Evolutionary conservation across 2,329 filamentous ascomycete species (phyloP).

Genomic region (Curvularia eragrostidis): DNA sequence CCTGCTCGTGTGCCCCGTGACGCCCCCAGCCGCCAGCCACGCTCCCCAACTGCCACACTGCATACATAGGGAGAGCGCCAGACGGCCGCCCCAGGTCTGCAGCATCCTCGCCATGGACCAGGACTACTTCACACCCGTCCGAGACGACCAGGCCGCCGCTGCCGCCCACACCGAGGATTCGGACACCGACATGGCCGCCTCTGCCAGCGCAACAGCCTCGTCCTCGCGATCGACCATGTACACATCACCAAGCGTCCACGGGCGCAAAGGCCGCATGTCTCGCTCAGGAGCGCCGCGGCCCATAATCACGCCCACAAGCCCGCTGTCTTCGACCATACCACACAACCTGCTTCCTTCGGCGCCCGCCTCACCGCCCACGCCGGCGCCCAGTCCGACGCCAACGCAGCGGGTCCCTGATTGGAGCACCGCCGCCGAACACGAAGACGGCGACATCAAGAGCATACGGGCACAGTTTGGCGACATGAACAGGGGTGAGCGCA

Average conservation of each 20-base stretch:
- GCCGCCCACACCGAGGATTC: conserved; percentile 38
- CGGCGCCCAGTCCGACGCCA: conserved; percentile 69
- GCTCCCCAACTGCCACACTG: conserved; percentile 13
- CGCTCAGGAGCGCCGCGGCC: conserved; percentile 53
- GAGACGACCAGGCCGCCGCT: conserved; percentile 29
- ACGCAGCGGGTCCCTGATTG: conserved; percentile 72
- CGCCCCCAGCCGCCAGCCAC: conserved; percentile 6
- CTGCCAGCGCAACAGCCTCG: conserved; percentile 41
- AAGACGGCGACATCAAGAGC: conserved; percentile 82
- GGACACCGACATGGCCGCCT: conserved; percentile 47
- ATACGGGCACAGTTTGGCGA: conserved; percentile 81
- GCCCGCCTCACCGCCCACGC: conserved; percentile 71
- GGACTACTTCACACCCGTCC: conserved; percentile 40
- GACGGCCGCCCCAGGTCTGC: conserved; percentile 15
- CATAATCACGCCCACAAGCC: conserved; percentile 60
- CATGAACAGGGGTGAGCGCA: conserved; percentile 76
- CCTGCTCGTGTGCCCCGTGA: conserved; percentile 1
- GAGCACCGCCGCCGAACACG: conserved; percentile 78
- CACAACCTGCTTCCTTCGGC: conserved; percentile 69
- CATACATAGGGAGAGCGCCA: conserved; percentile 14
- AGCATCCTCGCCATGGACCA: conserved; percentile 38
- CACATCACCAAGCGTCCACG: conserved; percentile 44
- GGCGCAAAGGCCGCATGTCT: conserved; percentile 51
- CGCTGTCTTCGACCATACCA: conserved; percentile 59
- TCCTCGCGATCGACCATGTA: conserved; percentile 45